Base-by-base conservation (phyloP, 1,139 yeast genomes). In the Suhomyces guaymorum region DNA sequence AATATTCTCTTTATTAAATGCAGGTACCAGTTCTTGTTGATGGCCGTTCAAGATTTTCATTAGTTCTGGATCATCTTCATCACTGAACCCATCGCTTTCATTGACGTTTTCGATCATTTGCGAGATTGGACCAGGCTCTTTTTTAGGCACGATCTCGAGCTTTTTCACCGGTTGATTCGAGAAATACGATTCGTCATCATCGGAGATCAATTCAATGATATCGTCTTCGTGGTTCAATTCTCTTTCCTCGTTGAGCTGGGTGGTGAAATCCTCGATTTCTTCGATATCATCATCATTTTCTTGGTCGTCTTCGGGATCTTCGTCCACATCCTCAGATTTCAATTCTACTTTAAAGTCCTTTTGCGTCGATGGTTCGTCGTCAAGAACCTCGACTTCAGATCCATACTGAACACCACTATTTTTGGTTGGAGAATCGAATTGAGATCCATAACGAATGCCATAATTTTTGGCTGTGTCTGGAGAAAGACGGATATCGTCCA, bases 191-290 rank as follows among this genome's bases (percentile, higher is more conserved):
- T 52, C 63, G 10, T 60, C 66, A 13, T 58, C 67, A 21, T 62
- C 69, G 21, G 63, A 61, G 11, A 55, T 52, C 14, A 64, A 47
- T 38, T 63, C 70, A 15, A 65, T 63, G 1, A 59, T 49, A n/a
- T n/a, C n/a, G 22, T 57, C 59, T 18, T 34, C 38, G 10, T 49
- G 48, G 21, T 49, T 57, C 6, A 66, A 42, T 41, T 70, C 76
- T 26, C 75, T 49, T 40, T 69, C 75, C 30, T 67, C 68, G 37
- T 70, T 69, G 27, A 69, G 51, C 39, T 69, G 75, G 0, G 73
- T 65, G 9, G 68, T 58, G 37, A 62, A 60, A 42, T 65, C 66
- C 15, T 50, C 59, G 20, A 51, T 52, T 30, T 55, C 62, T 21
- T 55, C 64, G 4, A 56, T 56, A 4, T 50, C 63, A 11, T 55